These are phyloP conservation scores for Fomitopsis serialis DNA, from an alignment of 768 basidiomycete genomes.

Conservation along the genomic window DNA sequence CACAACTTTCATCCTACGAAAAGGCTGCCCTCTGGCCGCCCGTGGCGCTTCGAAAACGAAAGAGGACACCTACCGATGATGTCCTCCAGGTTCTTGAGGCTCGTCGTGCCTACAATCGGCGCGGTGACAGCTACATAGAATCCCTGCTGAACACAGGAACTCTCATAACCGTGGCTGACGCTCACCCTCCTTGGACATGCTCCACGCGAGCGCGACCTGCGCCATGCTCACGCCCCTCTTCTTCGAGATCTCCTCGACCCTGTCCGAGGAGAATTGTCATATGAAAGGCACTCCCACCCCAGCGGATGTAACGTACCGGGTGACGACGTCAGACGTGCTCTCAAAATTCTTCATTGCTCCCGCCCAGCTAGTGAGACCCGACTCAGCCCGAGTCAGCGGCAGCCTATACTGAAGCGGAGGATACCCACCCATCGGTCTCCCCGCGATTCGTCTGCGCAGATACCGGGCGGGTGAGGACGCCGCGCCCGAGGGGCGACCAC, in stretches of 20 bases:
- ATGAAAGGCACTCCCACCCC: too few species aligned
- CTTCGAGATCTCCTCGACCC: constrained; percentile 36
- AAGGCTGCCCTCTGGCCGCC: too few species aligned
- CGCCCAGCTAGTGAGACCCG: too few species aligned
- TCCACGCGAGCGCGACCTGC: constrained; percentile 26
- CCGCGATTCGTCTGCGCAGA: constrained; percentile 16
- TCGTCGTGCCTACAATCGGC: constrained; percentile 27
- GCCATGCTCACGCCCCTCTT: constrained; percentile 28
- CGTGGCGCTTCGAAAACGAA: too few species aligned
- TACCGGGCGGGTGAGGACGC: constrained; percentile 24
- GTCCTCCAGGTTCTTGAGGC: constrained; percentile 30
- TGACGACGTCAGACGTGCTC: constrained; percentile 34
- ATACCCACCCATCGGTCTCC: constrained; percentile 17
- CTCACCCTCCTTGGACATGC: constrained; percentile 4
- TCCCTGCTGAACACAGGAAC: too few species aligned
- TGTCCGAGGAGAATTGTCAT: not conserved
- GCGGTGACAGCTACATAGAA: constrained; percentile 8
- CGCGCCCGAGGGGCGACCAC: constrained; percentile 33
- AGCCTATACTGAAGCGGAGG: too few species aligned
- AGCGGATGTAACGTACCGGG: constrained; percentile 14
- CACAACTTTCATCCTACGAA: too few species aligned
- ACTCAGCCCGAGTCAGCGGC: too few species aligned
- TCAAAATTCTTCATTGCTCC: too few species aligned
- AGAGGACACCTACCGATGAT: constrained; percentile 20
- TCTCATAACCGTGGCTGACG: not conserved